Conservation (phyloP, 441 rosid species). For the Omphalea diandra region DNA sequence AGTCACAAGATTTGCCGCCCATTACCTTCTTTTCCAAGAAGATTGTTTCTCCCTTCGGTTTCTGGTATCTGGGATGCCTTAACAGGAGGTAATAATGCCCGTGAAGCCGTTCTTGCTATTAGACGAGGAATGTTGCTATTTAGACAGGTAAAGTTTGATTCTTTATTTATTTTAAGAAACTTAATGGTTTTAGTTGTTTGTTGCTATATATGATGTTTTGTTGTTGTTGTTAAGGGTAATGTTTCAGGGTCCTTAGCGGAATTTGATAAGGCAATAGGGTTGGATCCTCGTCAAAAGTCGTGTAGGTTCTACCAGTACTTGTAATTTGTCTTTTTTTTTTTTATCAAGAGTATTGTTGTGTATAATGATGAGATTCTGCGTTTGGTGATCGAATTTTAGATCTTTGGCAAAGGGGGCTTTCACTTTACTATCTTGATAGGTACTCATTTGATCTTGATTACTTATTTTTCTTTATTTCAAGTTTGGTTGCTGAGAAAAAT, state of each 20-base stretch:
- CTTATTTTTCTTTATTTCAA: not conserved
- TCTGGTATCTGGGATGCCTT: conserved; percentile 85
- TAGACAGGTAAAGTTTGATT: conserved; percentile 46
- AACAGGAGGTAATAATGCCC: conserved; percentile 59
- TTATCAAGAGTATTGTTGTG: not conserved
- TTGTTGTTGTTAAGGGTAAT: conserved; percentile 58
- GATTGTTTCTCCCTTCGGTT: conserved; percentile 66
- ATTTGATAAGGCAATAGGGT: conserved; percentile 72
- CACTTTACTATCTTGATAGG: conserved; percentile 87
- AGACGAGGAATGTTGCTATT: conserved; percentile 80
- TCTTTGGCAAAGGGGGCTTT: conserved; percentile 95
- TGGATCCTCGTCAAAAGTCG: conserved; percentile 78
- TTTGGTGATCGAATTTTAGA: conserved; percentile 36
- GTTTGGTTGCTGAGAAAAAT: conserved; percentile 7
- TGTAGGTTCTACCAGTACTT: conserved; percentile 47
- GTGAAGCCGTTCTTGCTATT: conserved; percentile 60
- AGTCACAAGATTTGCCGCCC: conserved; percentile 35
- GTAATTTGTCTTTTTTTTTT: not conserved
- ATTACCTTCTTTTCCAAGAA: conserved; percentile 47
- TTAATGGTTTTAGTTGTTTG: not conserved
- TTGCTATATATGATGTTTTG: conserved; percentile 10
- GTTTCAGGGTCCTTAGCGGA: conserved; percentile 68
- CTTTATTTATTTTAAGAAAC: not conserved
- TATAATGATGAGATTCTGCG: conserved; percentile 6
- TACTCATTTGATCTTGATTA: conserved; percentile 24